Conservation (phyloP, 78 protist genomes). For the Mantamonas sphyraenae region DNA sequence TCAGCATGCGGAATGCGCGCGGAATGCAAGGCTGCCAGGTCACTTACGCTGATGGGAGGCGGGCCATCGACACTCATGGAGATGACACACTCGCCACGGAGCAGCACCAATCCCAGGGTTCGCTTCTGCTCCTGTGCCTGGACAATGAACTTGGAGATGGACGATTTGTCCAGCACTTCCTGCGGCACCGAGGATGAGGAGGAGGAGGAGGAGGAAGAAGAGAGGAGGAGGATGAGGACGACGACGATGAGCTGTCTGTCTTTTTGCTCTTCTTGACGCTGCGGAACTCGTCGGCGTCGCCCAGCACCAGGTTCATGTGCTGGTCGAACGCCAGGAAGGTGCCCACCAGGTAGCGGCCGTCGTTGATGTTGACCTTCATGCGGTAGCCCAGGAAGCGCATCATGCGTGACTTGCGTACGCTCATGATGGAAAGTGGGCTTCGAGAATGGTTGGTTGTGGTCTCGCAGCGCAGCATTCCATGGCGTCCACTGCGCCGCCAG, state of each 20-base stretch:
- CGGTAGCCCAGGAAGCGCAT: conserved; percentile 71
- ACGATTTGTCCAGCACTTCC: not conserved
- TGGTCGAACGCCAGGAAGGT: conserved; percentile 94
- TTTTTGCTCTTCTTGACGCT: conserved; percentile 45
- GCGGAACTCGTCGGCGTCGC: conserved; percentile 88
- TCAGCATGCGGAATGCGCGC: not conserved
- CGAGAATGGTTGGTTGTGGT: too few species aligned
- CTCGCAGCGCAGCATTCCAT: too few species aligned
- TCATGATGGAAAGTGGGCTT: too few species aligned
- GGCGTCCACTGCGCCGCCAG: too few species aligned
- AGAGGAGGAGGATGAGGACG: not conserved
- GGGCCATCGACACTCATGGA: conserved; percentile 82
- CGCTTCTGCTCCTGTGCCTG: conserved; percentile 64
- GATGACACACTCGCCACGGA: conserved; percentile 92
- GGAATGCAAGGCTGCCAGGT: not conserved
- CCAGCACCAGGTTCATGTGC: conserved; percentile 94
- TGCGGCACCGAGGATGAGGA: not conserved
- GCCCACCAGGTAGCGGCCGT: conserved; percentile 83
- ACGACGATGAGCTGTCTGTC: conserved; percentile 2
- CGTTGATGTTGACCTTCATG: conserved; percentile 78
- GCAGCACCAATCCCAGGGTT: conserved; percentile 77
- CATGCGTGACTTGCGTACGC: conserved; percentile 47
- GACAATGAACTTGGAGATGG: not conserved
- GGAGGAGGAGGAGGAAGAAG: not conserved
- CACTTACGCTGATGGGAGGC: too few species aligned